phyloP scores from a whole-genome alignment of 192 early-diverging fungal genomes.

The Rhizoclosmatium sp. region DNA sequence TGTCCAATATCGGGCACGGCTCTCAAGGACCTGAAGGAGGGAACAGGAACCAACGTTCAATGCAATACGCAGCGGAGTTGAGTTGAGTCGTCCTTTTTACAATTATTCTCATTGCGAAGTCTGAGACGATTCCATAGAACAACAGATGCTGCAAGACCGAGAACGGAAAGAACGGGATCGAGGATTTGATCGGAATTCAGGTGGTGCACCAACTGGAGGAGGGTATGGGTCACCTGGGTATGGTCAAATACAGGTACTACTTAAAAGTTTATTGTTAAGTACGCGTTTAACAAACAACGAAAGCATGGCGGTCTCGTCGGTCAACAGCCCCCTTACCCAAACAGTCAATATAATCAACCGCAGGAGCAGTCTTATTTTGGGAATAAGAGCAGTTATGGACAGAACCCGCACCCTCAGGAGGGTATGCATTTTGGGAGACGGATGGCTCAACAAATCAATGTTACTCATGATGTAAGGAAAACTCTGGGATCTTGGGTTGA shows the following conservation, averaged over 20 bases:
- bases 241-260: neutral
- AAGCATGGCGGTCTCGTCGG: constrained; percentile 22
- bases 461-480: constrained; percentile 11
- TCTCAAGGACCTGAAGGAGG: neutral
- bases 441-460: constrained; percentile 24
- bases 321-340: neutral
- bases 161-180: constrained; percentile 39
- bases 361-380: constrained; percentile 9
- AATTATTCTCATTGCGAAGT: neutral
- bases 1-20: too few species aligned
- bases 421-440: constrained; percentile 21
- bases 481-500: too few species aligned
- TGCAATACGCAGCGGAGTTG: neutral
- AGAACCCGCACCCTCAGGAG: constrained; percentile 16
- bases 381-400: neutral
- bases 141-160: constrained; percentile 36
- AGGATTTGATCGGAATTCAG: neutral
- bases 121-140: constrained; percentile 14
- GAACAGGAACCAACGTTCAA: neutral
- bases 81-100: neutral
- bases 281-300: neutral
- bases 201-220: neutral
- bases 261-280: neutral
- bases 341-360: neutral
- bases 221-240: neutral